A percentile compares a stretch with the other conserved stretches of the same genome.
phyloP scores from a whole-genome alignment of 2,329 filamentous ascomycete species.

The Niveomyces coronatus region DNA sequence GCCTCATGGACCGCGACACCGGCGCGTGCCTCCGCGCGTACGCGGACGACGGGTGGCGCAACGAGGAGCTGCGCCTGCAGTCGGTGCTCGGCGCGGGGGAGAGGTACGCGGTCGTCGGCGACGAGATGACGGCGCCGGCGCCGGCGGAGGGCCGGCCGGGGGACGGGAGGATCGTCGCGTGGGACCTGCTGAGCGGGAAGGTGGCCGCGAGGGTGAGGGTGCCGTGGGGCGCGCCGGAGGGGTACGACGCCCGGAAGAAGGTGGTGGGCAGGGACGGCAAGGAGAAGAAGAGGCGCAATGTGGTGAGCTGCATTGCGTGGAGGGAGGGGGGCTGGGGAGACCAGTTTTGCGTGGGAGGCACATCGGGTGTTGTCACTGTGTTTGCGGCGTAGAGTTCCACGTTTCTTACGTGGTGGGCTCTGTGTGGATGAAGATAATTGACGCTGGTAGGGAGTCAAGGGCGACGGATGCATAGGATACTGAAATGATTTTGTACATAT shows the following conservation, averaged over 20 bases:
- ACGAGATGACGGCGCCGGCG: conserved; percentile 45
- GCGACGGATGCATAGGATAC: background rate
- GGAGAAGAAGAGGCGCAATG: conserved; percentile 47
- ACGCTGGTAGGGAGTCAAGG: background rate
- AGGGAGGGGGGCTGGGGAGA: conserved; percentile 51
- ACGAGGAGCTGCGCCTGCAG: conserved; percentile 64
- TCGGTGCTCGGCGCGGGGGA: conserved; percentile 67
- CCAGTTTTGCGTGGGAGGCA: conserved; percentile 56
- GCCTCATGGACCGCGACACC: conserved; percentile 69
- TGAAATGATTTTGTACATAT: conserved; percentile 17
- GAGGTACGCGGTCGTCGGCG: conserved; percentile 68
- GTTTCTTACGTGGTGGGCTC: too few species aligned
- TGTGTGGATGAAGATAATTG: too few species aligned
- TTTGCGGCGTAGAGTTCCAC: conserved; percentile 41
- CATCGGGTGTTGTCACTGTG: conserved; percentile 54
- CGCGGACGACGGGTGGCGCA: conserved; percentile 44
- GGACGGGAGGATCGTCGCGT: conserved; percentile 61
- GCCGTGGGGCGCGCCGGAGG: conserved; percentile 46
- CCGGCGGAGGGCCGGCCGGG: conserved; percentile 17
- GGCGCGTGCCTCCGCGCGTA: conserved; percentile 69
- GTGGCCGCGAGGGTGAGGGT: conserved; percentile 51
- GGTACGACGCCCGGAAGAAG: conserved; percentile 37
- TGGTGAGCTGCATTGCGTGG: conserved; percentile 54
- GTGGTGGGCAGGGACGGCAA: conserved; percentile 49
- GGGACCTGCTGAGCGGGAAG: conserved; percentile 73